Conservation (phyloP, 2,329 filamentous ascomycete genomes). For the Colletotrichum spaethianum region DNA sequence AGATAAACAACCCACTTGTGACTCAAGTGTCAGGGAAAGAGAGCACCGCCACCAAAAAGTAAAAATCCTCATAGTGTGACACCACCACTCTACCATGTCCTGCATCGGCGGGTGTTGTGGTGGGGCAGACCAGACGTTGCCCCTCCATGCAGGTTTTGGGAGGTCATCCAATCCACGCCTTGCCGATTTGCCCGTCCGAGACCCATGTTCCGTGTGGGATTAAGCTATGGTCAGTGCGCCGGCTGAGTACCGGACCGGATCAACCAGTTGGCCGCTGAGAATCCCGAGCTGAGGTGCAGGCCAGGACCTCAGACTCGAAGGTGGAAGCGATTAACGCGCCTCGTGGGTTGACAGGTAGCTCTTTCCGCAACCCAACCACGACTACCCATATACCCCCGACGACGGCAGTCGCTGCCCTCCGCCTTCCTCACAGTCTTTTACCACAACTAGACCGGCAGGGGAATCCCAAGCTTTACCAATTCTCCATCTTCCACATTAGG, state of each 20-base stretch:
- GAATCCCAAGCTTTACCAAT: too few species aligned
- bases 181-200: conserved; percentile 35
- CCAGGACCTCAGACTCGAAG: background rate
- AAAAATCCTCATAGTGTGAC: conserved; percentile 40
- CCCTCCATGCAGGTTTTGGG: conserved; percentile 43
- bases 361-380: conserved; percentile 17
- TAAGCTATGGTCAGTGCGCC: conserved; percentile 55
- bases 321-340: conserved; percentile 24
- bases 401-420: background rate
- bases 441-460: background rate
- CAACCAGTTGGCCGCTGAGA: conserved; percentile 30
- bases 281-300: conserved; percentile 1
- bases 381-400: conserved; percentile 17
- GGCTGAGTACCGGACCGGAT: conserved; percentile 41
- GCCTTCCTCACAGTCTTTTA: background rate
- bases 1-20: conserved; percentile 32
- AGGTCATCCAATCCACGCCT: conserved; percentile 39
- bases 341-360: conserved; percentile 12
- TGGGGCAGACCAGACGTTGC: conserved; percentile 43
- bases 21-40: conserved; percentile 34
- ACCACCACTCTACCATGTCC: conserved; percentile 42
- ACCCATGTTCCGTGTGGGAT: conserved; percentile 38
- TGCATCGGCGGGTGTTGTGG: conserved; percentile 47
- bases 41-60: conserved; percentile 34
- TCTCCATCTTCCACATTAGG: background rate